These are phyloP conservation scores for Prunus yedoensis DNA, from an alignment of 331 rosid species.

Conservation along the genomic window DNA sequence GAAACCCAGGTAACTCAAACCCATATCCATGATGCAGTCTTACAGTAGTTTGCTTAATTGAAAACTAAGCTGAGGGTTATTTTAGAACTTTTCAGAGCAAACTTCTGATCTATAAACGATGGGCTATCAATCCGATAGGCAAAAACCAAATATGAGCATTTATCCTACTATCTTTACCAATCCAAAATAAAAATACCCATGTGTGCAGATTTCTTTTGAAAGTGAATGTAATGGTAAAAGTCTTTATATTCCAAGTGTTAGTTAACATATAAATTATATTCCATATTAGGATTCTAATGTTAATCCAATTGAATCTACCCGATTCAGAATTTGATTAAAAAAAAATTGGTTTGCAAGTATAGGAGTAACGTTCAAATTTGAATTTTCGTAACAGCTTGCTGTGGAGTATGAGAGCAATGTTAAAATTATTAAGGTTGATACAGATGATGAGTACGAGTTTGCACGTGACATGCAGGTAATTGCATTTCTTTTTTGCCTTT, in stretches of 20 bases:
- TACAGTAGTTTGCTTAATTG: neutral
- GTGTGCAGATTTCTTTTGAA: neutral
- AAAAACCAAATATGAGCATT: neutral
- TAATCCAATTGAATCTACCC: neutral
- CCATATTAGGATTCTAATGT: neutral
- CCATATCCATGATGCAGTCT: neutral
- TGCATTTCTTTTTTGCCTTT: neutral
- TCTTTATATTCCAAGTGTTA: neutral
- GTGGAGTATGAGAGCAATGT: slow-evolving; percentile 72
- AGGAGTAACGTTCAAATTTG: neutral
- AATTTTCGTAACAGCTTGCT: slow-evolving; percentile 61
- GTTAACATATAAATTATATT: neutral
- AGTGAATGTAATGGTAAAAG: neutral
- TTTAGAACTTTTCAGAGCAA: neutral
- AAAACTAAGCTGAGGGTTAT: neutral
- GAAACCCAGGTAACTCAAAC: neutral
- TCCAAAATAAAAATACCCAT: neutral
- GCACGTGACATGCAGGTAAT: slow-evolving; percentile 91
- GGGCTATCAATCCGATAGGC: neutral
- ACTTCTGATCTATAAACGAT: neutral
- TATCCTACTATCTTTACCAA: neutral
- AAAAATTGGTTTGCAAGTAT: neutral
- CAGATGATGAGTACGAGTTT: slow-evolving; percentile 83
- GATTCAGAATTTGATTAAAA: too few relatives aligned
- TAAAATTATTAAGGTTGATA: slow-evolving; percentile 79